Percentiles rank a stretch among this genome's conserved stretches.
phyloP scores from a whole-genome alignment of 306 rosid species.

The Astragalus membranaceus region DNA sequence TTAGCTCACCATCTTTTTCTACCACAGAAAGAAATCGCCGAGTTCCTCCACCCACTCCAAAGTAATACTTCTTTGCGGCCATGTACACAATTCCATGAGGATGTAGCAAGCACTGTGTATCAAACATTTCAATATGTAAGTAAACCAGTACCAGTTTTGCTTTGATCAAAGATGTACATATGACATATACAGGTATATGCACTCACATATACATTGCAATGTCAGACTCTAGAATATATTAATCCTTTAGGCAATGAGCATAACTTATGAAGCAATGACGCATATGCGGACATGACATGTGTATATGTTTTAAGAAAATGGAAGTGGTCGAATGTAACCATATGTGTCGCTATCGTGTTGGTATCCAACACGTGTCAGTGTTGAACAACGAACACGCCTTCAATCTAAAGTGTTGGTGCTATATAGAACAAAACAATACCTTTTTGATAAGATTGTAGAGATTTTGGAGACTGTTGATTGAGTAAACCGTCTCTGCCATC shows the following conservation, averaged over 20 bases:
- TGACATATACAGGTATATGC: not conserved
- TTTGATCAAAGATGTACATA: not conserved
- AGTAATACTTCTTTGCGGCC: slow-evolving; percentile 94
- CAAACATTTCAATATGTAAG: slow-evolving; percentile 9
- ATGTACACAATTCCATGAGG: slow-evolving; percentile 63
- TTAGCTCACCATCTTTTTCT: slow-evolving; percentile 81
- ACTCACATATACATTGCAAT: not conserved
- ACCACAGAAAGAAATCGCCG: slow-evolving; percentile 66
- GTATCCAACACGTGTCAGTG: too few relatives aligned
- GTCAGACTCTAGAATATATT: not conserved
- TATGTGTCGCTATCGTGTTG: too few relatives aligned
- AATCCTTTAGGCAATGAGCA: not conserved
- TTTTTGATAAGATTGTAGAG: slow-evolving; percentile 78
- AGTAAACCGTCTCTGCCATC: slow-evolving; percentile 97
- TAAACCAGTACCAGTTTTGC: not conserved
- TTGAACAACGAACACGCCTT: too few relatives aligned
- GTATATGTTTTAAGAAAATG: too few relatives aligned
- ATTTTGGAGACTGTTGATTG: slow-evolving; percentile 52
- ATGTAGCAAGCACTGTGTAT: slow-evolving; percentile 53
- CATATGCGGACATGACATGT: too few relatives aligned
- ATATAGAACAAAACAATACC: slow-evolving; percentile 36
- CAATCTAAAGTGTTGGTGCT: too few relatives aligned
- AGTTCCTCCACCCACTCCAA: slow-evolving; percentile 93
- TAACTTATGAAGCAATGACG: too few relatives aligned
- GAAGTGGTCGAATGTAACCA: too few relatives aligned